Evolutionary conservation across 306 rosid species (phyloP).

Genomic region (Prunus mume): DNA sequence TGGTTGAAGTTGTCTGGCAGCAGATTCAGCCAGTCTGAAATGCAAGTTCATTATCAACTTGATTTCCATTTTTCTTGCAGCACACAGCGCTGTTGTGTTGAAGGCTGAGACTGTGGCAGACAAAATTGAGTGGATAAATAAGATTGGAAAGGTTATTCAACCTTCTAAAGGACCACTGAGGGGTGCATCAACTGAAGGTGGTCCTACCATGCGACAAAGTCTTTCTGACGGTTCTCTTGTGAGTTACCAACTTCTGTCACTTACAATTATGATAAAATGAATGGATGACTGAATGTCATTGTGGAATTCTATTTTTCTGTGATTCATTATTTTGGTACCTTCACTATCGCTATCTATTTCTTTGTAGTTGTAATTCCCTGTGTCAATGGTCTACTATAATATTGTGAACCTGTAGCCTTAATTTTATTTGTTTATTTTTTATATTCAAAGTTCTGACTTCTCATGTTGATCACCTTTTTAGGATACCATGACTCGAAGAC

Average conservation of each 20-base stretch:
- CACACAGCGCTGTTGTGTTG: slow-evolving; percentile 76
- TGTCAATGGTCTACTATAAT: neutral
- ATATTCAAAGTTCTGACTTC: neutral
- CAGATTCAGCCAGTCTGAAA: neutral
- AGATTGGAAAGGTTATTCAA: slow-evolving; percentile 75
- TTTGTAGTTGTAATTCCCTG: neutral
- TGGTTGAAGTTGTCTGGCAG: neutral
- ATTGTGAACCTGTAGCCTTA: neutral
- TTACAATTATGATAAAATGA: neutral
- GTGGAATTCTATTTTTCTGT: neutral
- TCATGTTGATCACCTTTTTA: slow-evolving; percentile 12
- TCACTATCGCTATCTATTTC: neutral
- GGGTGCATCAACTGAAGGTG: slow-evolving; percentile 66
- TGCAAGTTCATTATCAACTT: neutral
- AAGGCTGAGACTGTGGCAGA: slow-evolving; percentile 84
- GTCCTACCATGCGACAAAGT: slow-evolving; percentile 67
- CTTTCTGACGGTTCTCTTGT: slow-evolving; percentile 96
- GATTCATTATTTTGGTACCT: neutral
- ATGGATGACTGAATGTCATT: neutral
- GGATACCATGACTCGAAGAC: slow-evolving; percentile 94
- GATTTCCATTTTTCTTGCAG: slow-evolving; percentile 44
- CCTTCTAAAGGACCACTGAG: slow-evolving; percentile 69
- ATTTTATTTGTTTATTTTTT: neutral
- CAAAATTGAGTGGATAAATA: slow-evolving; percentile 83
- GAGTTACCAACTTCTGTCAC: slow-evolving; percentile 24